Evolutionary conservation across 2,329 filamentous ascomycete species (phyloP), one percentile per base, ranked within the genome.

Genomic region (Aspergillus sclerotialis): DNA sequence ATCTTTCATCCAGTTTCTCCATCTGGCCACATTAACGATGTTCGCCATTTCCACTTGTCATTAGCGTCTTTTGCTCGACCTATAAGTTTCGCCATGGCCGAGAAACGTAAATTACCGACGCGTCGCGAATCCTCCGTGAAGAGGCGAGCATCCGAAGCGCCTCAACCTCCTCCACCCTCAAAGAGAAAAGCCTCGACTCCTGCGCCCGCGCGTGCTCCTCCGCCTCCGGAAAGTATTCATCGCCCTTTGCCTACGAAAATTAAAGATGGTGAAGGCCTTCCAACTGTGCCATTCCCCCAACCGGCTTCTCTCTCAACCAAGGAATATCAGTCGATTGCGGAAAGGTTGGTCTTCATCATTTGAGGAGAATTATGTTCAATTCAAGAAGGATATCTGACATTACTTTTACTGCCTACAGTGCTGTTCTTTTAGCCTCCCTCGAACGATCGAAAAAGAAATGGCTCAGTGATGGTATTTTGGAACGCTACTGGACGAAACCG

Each of bases 321-420:
- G 35, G 73, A 78, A 36, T 80, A 76, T 49, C 76, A 79, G 56
- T 72, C 69, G 24, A 70, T 79, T 36, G 71, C 72, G 15, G 71
- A 77, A 50, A 76, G 68, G 68, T 70, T 37, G n/a, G n/a, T n/a
- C n/a, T n/a, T n/a, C n/a, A n/a, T 28, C 10, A 29, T n/a, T 16
- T 27, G 6, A 15, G n/a, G 2, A 23, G 5, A 26, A 25, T 26
- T 11, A n/a, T 8, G 9, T 18, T 18, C 4, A 11, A 4, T 16
- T n/a, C 11, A 21, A 12, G 7, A 16, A 32, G 13, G 14, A 14
- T 27, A 7, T 15, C 13, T 7, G 13, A 7, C n/a, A 10, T 32
- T n/a, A 11, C 13, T 33, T 12, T 30, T 23, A 23, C 19, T 21
- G 26, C 16, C 11, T 36, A 37, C 27, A 75, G 76, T 55, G 73